Conservation (phyloP, 1,284 basidiomycete species). For the Cryptococcus maquisensis region DNA sequence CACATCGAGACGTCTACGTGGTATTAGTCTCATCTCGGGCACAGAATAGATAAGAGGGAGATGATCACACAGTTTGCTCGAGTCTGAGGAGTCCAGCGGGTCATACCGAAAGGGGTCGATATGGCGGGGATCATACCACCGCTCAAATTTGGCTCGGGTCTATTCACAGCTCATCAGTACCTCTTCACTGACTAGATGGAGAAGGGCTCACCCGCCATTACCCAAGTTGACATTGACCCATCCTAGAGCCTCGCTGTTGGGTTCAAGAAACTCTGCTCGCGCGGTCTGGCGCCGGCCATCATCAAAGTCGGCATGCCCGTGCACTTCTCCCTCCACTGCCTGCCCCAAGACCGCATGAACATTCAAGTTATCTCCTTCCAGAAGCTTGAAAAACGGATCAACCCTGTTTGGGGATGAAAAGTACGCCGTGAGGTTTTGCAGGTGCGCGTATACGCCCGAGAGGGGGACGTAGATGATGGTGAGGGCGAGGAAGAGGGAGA, state of each 20-base stretch:
- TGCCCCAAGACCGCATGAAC: not conserved
- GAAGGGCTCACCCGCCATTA: conserved; percentile 35
- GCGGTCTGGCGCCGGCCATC: conserved; percentile 27
- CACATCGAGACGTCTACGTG: conserved; percentile 62
- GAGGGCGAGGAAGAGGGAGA: too few relatives aligned
- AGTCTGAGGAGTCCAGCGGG: conserved; percentile 58
- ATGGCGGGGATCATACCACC: conserved; percentile 45
- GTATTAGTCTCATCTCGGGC: not conserved
- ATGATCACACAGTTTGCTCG: conserved; percentile 32
- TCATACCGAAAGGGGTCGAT: conserved; percentile 76
- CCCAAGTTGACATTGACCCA: conserved; percentile 40
- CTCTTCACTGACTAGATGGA: not conserved
- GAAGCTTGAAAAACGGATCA: not conserved
- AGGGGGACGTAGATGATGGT: too few relatives aligned
- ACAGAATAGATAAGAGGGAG: not conserved
- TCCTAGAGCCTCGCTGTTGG: conserved; percentile 20
- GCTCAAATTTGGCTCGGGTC: conserved; percentile 34
- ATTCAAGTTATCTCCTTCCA: not conserved
- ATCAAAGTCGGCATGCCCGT: conserved; percentile 35
- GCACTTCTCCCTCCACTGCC: not conserved
- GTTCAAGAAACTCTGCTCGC: conserved; percentile 17
- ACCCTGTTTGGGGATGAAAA: too few relatives aligned
- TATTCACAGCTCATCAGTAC: conserved; percentile 1
- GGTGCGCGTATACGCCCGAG: too few relatives aligned
- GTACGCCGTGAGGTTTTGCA: too few relatives aligned